Evolutionary conservation across 2,329 filamentous ascomycete genomes (phyloP).

Genomic region (Phoma sp.): DNA sequence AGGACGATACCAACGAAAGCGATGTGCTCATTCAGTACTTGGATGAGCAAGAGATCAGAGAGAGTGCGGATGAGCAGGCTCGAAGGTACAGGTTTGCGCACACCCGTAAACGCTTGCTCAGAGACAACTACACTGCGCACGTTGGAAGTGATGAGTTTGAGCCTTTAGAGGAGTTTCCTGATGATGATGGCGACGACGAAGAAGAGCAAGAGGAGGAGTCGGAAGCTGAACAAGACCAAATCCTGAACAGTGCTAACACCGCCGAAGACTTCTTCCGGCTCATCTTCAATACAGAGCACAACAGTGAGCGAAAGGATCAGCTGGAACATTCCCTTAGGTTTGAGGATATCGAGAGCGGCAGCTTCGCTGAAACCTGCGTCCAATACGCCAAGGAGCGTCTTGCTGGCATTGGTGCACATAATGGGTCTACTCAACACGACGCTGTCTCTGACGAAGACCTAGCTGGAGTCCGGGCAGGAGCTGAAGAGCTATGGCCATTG

Average conservation of each 20-base stretch:
- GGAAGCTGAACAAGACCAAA: background rate
- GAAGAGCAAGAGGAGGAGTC: background rate
- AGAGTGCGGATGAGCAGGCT: slow-evolving; percentile 12
- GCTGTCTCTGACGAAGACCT: slow-evolving; percentile 15
- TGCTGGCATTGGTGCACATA: background rate
- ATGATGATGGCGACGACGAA: background rate
- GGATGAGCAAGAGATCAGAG: background rate
- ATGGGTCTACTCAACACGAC: background rate
- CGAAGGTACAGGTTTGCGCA: too few relatives aligned
- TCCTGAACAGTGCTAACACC: slow-evolving; percentile 1
- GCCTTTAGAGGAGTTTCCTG: too few relatives aligned
- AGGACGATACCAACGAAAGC: slow-evolving; percentile 7
- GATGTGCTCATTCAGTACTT: slow-evolving; percentile 16
- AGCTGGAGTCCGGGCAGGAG: background rate
- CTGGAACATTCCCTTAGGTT: too few relatives aligned
- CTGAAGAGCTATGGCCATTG: slow-evolving; percentile 16
- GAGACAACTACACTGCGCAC: too few relatives aligned
- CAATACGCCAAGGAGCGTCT: background rate
- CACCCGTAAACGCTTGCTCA: too few relatives aligned
- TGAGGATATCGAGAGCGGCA: background rate
- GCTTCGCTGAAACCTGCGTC: slow-evolving; percentile 6
- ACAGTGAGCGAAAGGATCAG: background rate
- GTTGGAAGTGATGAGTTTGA: too few relatives aligned
- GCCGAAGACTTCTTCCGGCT: slow-evolving; percentile 20
- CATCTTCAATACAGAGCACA: slow-evolving; percentile 12